Evolutionary conservation across 148 eudicot genomes (phyloP), one percentile per base, ranked within the genome.

Genomic region (Euryodendron excelsum): DNA sequence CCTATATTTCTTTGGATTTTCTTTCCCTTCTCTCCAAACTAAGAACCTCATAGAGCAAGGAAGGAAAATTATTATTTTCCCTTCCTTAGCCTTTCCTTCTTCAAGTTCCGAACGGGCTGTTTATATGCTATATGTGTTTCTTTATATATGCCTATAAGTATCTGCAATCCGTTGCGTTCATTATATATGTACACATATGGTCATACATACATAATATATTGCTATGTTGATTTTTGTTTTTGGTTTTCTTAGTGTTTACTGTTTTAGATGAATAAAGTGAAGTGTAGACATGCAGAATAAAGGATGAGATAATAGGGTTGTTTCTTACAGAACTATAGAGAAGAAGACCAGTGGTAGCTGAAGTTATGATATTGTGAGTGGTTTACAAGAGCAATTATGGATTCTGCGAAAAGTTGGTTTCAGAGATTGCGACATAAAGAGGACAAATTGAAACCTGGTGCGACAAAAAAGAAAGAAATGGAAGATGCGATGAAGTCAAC

Each of bases 401-500:
- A 69, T 48, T 69, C 73, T 25, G 73, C 53, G 11, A 69, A 27
- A 27, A 45, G 73, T 69, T 69, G 73, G 73, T 69, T 44, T 69
- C 73, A 69, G 33, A 69, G 73, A 45, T 45, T 69, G 21, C 55
- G 73, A 69, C 36, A 69, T 45, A 69, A 69, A 27, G 73, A 44
- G 55, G 56, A 69, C 3, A 69, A 69, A 45, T 27, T 69, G 50
- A 44, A 69, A 45, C 55, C 56, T 25, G 73, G 56, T 69, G 17
- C 73, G 10, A 25, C 73, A 69, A 69, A 25, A 44, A 44, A 48
- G 31, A 45, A 25, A 69, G 34, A 45, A 45, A 44, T 34, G 1
- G 73, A 44, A 10, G 27, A 69, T 13, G 30, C 34, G 13, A 25
- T 30, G 7, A 69, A 69, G 45, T 44, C 69, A n/a, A 21, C 21